Percentiles rank a stretch among this genome's conserved stretches.
phyloP scores from a whole-genome alignment of 177 flowering plant genomes.

The Vitis hybrid region DNA sequence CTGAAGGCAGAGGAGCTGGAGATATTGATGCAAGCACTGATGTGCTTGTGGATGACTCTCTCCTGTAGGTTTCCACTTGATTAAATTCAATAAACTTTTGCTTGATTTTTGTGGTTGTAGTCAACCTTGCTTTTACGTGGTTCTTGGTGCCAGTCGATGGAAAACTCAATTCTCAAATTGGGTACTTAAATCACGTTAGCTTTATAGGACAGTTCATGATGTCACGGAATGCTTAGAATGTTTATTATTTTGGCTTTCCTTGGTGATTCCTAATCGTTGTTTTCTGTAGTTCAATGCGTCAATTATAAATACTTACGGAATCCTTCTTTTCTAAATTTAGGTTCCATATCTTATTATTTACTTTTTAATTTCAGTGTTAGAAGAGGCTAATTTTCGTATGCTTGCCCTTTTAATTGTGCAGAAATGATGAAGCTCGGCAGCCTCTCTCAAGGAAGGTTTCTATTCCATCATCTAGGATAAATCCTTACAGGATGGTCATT shows the following conservation, averaged over 20 bases:
- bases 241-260: no score
- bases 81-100: neutral
- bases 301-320: no score
- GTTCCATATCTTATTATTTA: neutral
- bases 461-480: conserved; percentile 86
- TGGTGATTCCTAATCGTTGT: no score
- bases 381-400: neutral
- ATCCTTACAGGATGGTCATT: conserved; percentile 92
- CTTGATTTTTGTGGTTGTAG: neutral
- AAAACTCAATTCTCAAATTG: neutral
- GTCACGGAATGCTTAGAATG: no score
- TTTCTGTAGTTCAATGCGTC: no score
- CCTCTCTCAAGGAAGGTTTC: conserved; percentile 94
- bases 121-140: neutral
- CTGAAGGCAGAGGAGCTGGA: conserved; percentile 80
- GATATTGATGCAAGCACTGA: conserved; percentile 95
- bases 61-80: conserved; percentile 57
- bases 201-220: no score
- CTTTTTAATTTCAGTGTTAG: neutral
- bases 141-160: neutral
- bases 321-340: no score
- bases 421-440: conserved; percentile 94
- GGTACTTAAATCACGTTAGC: no score
- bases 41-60: conserved; percentile 73
- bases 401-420: conserved; percentile 23